A percentile compares a stretch with the other conserved stretches of the same genome.
Evolutionary conservation across 2,329 filamentous ascomycete genomes (phyloP).

Genomic region (Curvularia eragrostidis): DNA sequence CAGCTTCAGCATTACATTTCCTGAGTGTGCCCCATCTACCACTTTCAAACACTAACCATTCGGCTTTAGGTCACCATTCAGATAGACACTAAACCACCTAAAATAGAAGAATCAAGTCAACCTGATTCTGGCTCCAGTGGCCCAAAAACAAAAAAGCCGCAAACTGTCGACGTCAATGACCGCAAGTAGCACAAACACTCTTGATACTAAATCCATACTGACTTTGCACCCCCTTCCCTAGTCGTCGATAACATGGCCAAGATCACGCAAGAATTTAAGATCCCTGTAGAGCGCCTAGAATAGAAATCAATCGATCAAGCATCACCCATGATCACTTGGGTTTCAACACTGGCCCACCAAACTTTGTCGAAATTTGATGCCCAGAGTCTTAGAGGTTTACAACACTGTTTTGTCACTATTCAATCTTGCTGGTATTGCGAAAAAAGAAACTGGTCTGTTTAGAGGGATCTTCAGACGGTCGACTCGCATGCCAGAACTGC

Average conservation of each 20-base stretch:
- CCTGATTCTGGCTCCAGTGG: conserved; percentile 12
- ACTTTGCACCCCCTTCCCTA: background rate
- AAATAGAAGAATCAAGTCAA: conserved; percentile 41
- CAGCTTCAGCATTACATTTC: conserved; percentile 37
- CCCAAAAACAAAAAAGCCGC: conserved; percentile 3
- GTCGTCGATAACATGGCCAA: conserved; percentile 41
- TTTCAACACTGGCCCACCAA: background rate
- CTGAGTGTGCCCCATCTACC: background rate
- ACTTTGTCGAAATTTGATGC: background rate
- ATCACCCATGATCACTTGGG: background rate
- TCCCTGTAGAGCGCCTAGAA: conserved; percentile 45
- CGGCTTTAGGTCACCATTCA: conserved; percentile 56
- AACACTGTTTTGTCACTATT: background rate
- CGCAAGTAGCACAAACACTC: conserved; percentile 10
- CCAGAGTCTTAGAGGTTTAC: background rate
- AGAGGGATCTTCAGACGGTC: background rate
- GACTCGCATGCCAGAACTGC: background rate
- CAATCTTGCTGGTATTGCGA: background rate
- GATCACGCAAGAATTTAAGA: conserved; percentile 43
- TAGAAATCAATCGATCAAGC: conserved; percentile 20
- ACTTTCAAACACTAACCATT: conserved; percentile 1
- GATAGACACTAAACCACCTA: conserved; percentile 56
- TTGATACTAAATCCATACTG: background rate
- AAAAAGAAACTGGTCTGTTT: background rate
- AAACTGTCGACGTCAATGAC: conserved; percentile 37